These are phyloP conservation scores for Coemansia sp. DNA, from an alignment of 192 early-diverging fungal genomes.

Conservation along the genomic window DNA sequence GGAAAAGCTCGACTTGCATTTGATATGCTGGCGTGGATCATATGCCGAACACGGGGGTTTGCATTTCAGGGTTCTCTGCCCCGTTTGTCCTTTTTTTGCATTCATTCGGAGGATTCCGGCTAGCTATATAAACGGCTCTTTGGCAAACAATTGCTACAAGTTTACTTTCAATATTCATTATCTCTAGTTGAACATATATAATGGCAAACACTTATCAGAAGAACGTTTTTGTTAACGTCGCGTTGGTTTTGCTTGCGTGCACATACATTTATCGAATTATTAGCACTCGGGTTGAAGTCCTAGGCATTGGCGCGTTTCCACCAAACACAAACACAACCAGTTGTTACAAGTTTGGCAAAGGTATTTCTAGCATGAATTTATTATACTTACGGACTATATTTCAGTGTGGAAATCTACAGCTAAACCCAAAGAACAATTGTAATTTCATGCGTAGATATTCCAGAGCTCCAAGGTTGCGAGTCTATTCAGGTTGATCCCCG, in stretches of 20 bases:
- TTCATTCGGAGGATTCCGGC: not conserved
- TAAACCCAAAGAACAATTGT: not conserved
- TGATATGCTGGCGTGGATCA: not conserved
- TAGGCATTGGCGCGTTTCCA: slow-evolving; percentile 39
- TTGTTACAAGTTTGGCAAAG: slow-evolving; percentile 46
- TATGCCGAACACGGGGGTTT: slow-evolving; percentile 1
- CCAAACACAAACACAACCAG: slow-evolving; percentile 30
- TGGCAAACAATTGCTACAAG: not conserved
- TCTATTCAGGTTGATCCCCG: slow-evolving; percentile 58
- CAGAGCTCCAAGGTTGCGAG: slow-evolving; percentile 58
- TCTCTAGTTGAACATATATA: not conserved
- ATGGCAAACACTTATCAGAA: slow-evolving; percentile 15
- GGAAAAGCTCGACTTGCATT: not conserved
- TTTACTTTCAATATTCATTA: not conserved
- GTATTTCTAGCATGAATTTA: slow-evolving; percentile 12
- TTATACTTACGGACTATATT: not conserved
- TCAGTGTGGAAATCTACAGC: not conserved
- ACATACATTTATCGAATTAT: slow-evolving; percentile 26
- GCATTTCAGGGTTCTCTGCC: slow-evolving; percentile 1
- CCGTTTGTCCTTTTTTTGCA: slow-evolving; percentile 1
- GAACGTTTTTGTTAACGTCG: slow-evolving; percentile 32
- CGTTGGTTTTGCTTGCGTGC: slow-evolving; percentile 17
- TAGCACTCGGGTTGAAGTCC: slow-evolving; percentile 25
- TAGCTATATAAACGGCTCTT: not conserved
- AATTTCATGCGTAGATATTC: slow-evolving; percentile 25